Conservation (phyloP, 495 filamentous ascomycete genomes). For the Aspergillus funiculosus region DNA sequence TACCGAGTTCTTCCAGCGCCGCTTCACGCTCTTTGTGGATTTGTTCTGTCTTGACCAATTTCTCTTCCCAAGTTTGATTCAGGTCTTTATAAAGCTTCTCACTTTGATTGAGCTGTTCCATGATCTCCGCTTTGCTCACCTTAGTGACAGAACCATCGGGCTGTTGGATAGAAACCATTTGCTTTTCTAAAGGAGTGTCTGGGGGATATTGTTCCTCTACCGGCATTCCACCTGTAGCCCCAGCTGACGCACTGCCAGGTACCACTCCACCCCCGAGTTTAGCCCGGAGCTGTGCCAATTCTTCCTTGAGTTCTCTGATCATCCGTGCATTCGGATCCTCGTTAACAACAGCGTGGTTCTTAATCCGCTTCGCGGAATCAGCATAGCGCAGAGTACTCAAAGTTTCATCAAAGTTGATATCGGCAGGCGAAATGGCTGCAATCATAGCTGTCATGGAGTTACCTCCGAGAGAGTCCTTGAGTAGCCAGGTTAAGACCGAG, state of each 20-base stretch:
- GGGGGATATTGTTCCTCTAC: conserved; percentile 81
- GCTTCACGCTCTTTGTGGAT: conserved; percentile 97
- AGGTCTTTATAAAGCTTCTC: conserved; percentile 96
- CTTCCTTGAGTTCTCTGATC: conserved; percentile 97
- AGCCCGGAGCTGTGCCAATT: conserved; percentile 76
- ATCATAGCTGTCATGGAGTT: conserved; percentile 99
- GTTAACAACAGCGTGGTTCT: conserved; percentile 99
- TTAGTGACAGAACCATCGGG: conserved; percentile 84
- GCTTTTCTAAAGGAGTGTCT: conserved; percentile 86
- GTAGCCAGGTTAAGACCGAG: conserved; percentile 89
- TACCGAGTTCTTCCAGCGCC: conserved; percentile 92
- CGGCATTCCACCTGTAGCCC: conserved; percentile 34
- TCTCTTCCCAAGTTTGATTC: conserved; percentile 99
- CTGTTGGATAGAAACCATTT: conserved; percentile 90
- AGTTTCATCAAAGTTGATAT: conserved; percentile 99
- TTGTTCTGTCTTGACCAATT: conserved; percentile 85
- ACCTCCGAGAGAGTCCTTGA: conserved; percentile 95
- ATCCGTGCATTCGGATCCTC: conserved; percentile 98
- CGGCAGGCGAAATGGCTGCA: conserved; percentile 93
- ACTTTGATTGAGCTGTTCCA: conserved; percentile 88
- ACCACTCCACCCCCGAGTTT: conserved; percentile 67
- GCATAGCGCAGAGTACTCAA: conserved; percentile 93
- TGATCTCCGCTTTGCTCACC: conserved; percentile 97
- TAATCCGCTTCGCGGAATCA: conserved; percentile 97
- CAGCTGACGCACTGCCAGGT: conserved; percentile 35